phyloP scores from a whole-genome alignment of 2,329 filamentous ascomycete genomes.

The Sporothrix globosa region DNA sequence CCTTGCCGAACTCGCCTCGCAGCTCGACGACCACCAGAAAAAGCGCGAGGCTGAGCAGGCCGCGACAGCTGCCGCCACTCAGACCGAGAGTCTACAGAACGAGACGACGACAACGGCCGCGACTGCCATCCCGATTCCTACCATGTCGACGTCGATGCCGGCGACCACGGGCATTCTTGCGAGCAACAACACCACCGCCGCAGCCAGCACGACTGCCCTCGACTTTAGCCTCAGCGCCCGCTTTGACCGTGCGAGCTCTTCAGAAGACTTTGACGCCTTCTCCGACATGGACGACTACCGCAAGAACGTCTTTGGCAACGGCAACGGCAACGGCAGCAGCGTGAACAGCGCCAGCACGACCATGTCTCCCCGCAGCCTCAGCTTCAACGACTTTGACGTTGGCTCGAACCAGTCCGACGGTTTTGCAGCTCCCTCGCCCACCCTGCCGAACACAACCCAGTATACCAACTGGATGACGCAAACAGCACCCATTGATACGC shows the following conservation, averaged over 20 bases:
- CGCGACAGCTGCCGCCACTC: conserved; percentile 26
- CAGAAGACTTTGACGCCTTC: conserved; percentile 60
- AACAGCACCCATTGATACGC: conserved; percentile 46
- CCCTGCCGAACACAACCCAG: conserved; percentile 38
- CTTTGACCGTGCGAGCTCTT: conserved; percentile 57
- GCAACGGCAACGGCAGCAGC: conserved; percentile 38
- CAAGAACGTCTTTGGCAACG: conserved; percentile 50
- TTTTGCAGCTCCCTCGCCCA: conserved; percentile 40
- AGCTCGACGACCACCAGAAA: conserved; percentile 55
- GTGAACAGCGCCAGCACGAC: conserved; percentile 48
- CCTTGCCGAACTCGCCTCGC: conserved; percentile 58
- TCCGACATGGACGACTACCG: conserved; percentile 58
- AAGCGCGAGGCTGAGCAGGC: conserved; percentile 45
- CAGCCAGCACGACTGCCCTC: conserved; percentile 38
- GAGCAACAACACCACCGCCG: conserved; percentile 32
- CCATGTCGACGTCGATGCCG: conserved; percentile 29
- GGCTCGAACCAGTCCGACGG: conserved; percentile 37
- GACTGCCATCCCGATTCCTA: conserved; percentile 4
- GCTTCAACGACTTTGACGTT: conserved; percentile 50
- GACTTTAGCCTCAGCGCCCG: conserved; percentile 36
- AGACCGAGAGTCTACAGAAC: conserved; percentile 30
- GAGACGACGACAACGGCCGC: conserved; percentile 33
- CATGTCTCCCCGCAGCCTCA: conserved; percentile 59
- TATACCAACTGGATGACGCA: conserved; percentile 45
- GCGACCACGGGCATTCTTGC: conserved; percentile 35